Evolutionary conservation across 129 eudicot species (phyloP), one percentile per base, ranked within the genome.

Genomic region (Saposhnikovia divaricata): DNA sequence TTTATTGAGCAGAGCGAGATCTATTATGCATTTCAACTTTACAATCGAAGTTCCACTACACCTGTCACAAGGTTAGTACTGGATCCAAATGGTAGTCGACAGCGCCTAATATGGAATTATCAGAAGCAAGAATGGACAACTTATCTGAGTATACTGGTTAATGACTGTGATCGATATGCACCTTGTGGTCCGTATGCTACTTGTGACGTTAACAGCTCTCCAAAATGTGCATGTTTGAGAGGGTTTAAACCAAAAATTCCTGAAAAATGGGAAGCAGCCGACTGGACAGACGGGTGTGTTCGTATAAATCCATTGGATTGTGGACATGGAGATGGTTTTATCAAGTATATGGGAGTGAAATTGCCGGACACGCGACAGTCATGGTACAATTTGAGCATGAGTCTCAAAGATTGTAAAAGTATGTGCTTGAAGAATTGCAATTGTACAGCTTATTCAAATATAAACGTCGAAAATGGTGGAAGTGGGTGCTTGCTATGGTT

Each of bases 221-320:
- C 77, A 8, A 42, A 37, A 7, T 81, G 84, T n/a, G 42, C 40
- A n/a, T 81, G 84, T 76, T 47, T 81, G 50, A 81, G 45, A 39
- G 84, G 84, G n/a, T 81, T 81, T 42, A 21, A 42, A 16, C 84
- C 84, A 0, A 81, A 76, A 72, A 57, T 43, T 25, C 69, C 38
- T 37, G 77, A 47, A 21, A 74, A 65, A 23, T 82, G 81, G 84
- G 72, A 68, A 27, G 78, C 55, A 23, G 81, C 51, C n/a, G 72
- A 68, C 39, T 82, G 84, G 84, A 43, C 77, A 21, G 69, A 40
- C 12, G 84, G 84, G 10, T 82, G 84, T 48, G 69, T 82, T n/a
- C n/a, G 72, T 3, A 48, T 25, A 13, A 40, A 16, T 43, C 70
- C 40, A 37, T n/a, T 82, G 81, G 47, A 76, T 38, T 82, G 70